phyloP scores from a whole-genome alignment of 768 basidiomycete genomes.

The Mycena maculata region DNA sequence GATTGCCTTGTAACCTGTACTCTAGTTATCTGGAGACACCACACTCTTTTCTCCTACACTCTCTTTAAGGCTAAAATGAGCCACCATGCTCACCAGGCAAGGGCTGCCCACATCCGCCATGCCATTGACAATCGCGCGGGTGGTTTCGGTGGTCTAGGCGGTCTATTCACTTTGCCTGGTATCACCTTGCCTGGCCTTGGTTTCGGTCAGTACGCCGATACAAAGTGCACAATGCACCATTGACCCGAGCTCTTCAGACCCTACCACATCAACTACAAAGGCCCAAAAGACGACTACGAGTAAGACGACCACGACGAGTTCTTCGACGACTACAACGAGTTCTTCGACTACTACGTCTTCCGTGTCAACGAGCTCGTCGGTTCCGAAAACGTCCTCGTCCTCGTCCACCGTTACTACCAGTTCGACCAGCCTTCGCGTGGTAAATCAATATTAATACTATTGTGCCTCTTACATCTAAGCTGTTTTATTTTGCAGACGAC shows the following conservation, averaged over 20 bases:
- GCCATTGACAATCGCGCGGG: slow-evolving; percentile 26
- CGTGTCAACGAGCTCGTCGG: not conserved
- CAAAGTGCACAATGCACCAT: too few relatives aligned
- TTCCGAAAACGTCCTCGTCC: slow-evolving; percentile 1
- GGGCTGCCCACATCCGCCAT: slow-evolving; percentile 29
- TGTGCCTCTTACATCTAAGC: not conserved
- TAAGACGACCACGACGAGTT: not conserved
- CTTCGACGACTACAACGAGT: not conserved
- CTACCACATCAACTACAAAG: not conserved
- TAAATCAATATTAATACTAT: not conserved
- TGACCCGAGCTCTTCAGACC: too few relatives aligned
- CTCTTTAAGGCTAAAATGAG: slow-evolving; percentile 29
- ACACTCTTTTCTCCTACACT: slow-evolving; percentile 30
- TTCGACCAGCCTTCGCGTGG: not conserved
- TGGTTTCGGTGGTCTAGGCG: slow-evolving; percentile 15
- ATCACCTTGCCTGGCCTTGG: not conserved
- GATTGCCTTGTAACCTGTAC: slow-evolving; percentile 17
- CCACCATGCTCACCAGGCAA: slow-evolving; percentile 6
- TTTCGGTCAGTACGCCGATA: too few relatives aligned
- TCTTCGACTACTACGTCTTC: not conserved
- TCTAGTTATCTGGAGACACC: slow-evolving; percentile 23
- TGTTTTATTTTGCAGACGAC: slow-evolving; percentile 15
- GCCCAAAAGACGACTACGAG: not conserved
- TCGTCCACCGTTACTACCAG: not conserved
- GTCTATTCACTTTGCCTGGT: not conserved